Base-by-base conservation (phyloP, 139 green algal genomes). In the Klebsormidium nitens region DNA sequence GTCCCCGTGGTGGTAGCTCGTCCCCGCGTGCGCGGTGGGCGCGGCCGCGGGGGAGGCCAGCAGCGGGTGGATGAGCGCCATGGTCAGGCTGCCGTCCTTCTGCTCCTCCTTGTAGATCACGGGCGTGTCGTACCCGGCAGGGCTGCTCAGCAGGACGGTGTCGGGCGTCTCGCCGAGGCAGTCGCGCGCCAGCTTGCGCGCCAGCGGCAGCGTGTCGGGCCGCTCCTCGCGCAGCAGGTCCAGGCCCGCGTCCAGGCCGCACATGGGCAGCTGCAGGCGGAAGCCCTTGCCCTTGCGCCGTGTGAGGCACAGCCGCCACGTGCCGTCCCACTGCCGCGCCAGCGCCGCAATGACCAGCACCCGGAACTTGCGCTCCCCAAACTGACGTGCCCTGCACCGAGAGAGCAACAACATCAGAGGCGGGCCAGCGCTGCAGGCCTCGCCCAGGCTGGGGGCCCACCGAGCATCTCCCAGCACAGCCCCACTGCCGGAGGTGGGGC, bases 41-140 rank as follows among this genome's bases (percentile, higher is more conserved):
- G 31, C 32, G 29, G 14, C 55, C 8, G 14, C 8, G 8, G 8
- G 34, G 8, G 31, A 8, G 29, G 14, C 55, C 8, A 63, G 8
- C 8, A 63, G 32, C 31, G 55, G 55, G 32, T 63, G 55, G 32
- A 63, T 63, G 29, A 63, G 32, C 29, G 55, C 55, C 55, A 63
- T 6, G 32, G 8, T 8, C 14, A 63, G 8, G 29, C 31, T 63
- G 29, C 55, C 55, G 32, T 63, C 55, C 8, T 11, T 6, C 32
- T 46, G 32, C 32, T 63, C 55, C 32, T 63, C 55, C 8, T 14
- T 26, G 8, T 36, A 8, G 8, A 23, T 8, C 8, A 63, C 8
- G 29, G 55, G 55, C 29, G 8, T 14, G 8, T 37, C 31, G 55
- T 26, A 11, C 8, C 55, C 14, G 29, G 32, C 8, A 8, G 55